Evolutionary conservation across 768 basidiomycete genomes (phyloP).

Genomic region (Amanita exitialis): DNA sequence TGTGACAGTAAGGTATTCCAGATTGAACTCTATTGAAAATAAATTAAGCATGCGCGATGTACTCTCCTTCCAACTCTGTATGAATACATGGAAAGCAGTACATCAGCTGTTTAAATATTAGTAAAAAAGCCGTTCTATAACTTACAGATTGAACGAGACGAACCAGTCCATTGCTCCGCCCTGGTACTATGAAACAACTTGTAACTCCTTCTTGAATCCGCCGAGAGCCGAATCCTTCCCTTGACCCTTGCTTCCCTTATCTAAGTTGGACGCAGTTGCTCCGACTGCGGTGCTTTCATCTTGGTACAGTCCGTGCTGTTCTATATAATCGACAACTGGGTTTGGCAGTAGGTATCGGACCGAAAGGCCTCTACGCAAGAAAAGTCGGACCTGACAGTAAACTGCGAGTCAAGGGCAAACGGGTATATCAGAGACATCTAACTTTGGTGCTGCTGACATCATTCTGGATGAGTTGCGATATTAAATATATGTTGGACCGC

Average conservation of each 20-base stretch:
- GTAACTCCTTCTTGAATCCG: constrained; percentile 20
- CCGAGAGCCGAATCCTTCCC: constrained; percentile 19
- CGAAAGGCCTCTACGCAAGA: constrained; percentile 70
- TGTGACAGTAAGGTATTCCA: too few species aligned
- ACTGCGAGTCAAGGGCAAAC: background rate
- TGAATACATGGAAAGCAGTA: background rate
- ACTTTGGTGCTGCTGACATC: constrained; percentile 96
- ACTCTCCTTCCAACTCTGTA: background rate
- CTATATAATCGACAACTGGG: constrained; percentile 91
- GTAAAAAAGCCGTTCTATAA: too few species aligned
- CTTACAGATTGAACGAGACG: background rate
- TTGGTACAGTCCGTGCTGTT: constrained; percentile 66
- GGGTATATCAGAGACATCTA: constrained; percentile 3
- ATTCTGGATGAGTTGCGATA: constrained; percentile 93
- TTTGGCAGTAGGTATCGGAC: constrained; percentile 87
- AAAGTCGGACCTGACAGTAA: constrained; percentile 43
- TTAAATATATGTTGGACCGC: constrained; percentile 82
- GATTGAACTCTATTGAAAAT: too few species aligned
- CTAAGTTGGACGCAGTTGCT: constrained; percentile 12
- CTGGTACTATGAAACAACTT: background rate
- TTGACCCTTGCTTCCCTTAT: constrained; percentile 29
- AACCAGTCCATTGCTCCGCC: background rate
- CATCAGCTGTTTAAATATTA: too few species aligned
- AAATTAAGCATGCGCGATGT: too few species aligned
- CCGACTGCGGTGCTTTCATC: constrained; percentile 36